Base-by-base conservation (phyloP, 78 protist genomes). In the Dictyostelium citrinum region DNA sequence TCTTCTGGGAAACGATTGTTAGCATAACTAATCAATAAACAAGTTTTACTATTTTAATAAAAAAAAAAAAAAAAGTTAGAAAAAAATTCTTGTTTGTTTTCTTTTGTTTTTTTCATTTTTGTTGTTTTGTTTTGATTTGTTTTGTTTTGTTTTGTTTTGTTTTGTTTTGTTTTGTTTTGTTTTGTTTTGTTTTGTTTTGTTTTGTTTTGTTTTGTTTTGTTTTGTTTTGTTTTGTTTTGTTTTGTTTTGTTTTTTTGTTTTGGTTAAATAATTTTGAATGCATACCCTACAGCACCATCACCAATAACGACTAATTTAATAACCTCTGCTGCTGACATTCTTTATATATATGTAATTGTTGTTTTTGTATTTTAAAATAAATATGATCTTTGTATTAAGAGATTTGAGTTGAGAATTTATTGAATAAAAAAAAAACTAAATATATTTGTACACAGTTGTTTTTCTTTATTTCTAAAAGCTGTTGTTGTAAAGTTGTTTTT, bases 1-100 rank as follows among this genome's bases (percentile, higher is more conserved):
- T 90, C 95, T 72, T 90, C 90, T 81, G 98, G 98, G 94, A 97
- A 97, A 71, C 93, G 74, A 46, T 95, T 91, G 81, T 97, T 96
- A n/a, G 97, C 97, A 74, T 97, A 97, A 10, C 68, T 31, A 41
- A 93, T 88, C 72, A 97, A 88, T 16, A 97, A 51, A 80, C 97
- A 97, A 37, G 97, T 96, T 84, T 95, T 70, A 70, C 90, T 64
- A 10, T 24, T 12, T 7, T 7, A 2, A 7, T 3, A 24, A 22
- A 35, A 35, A 17, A 39, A 35, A 33, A 37, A 82, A 46, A 76
- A 45, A 17, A 35, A 7, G 55, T 31, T 31, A 29, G 80, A 68
- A 27, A 31, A 4, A 4, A 22, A n/a, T n/a, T n/a, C n/a, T n/a
- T n/a, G n/a, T n/a, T 39, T 39, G 10, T 5, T 39, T 39, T 39